These are phyloP conservation scores for Sclerotinia minor DNA, from an alignment of 2,329 filamentous ascomycete genomes.

Conservation along the genomic window DNA sequence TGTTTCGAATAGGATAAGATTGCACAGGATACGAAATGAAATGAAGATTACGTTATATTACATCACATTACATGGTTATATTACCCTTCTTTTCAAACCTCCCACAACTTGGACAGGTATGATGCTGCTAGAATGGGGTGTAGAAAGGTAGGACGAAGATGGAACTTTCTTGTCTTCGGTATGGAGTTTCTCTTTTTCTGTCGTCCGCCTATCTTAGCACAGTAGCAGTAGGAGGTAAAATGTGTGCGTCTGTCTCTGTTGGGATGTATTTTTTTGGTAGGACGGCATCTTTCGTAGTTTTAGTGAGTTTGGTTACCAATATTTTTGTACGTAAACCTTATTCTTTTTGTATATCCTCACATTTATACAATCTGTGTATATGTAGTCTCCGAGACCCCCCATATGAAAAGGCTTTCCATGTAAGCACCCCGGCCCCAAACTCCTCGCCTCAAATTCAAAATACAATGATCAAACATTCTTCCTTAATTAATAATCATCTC, in stretches of 20 bases:
- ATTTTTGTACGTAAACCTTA: not conserved
- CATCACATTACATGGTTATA: not conserved
- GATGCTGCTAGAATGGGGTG: not conserved
- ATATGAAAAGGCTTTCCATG: not conserved
- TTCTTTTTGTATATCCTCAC: not conserved
- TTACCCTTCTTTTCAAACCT: not conserved
- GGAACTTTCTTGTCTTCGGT: not conserved
- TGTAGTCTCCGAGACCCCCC: not conserved
- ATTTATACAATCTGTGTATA: not conserved
- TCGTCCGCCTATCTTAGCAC: too few species aligned
- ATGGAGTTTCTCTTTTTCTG: not conserved
- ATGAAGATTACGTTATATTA: not conserved
- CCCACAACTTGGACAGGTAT: not conserved
- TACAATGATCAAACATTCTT: not conserved
- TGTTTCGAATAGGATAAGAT: not conserved
- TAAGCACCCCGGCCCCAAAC: not conserved
- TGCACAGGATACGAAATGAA: not conserved
- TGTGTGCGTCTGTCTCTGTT: too few species aligned
- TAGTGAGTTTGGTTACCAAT: too few species aligned
- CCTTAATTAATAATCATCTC: constrained; percentile 33
- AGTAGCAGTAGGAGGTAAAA: not conserved
- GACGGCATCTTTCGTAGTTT: not conserved
- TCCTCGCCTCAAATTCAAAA: constrained; percentile 8
- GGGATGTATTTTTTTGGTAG: not conserved
- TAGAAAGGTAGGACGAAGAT: too few species aligned